Evolutionary conservation across 2,329 filamentous ascomycete genomes (phyloP).

Genomic region (Trichoderma sp.): DNA sequence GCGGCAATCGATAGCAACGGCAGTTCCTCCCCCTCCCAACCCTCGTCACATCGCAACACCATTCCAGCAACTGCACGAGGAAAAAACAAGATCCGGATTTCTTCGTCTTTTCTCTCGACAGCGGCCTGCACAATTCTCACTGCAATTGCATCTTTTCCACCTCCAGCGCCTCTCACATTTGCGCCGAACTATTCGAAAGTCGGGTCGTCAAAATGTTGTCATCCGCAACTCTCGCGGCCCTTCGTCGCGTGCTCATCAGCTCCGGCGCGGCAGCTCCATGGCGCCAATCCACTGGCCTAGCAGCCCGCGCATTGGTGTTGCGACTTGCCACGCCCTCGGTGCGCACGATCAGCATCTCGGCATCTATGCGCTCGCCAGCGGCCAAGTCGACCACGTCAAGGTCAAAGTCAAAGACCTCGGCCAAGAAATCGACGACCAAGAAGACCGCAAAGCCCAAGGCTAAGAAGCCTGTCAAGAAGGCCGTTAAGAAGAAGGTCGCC

Average conservation of each 20-base stretch:
- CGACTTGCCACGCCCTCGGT: conserved; percentile 24
- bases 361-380: conserved; percentile 29
- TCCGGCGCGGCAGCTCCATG: conserved; percentile 20
- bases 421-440: conserved; percentile 26
- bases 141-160: not conserved
- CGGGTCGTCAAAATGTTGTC: conserved; percentile 40
- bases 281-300: conserved; percentile 25
- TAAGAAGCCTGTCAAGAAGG: conserved; percentile 27
- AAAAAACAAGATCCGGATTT: not conserved
- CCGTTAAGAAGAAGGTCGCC: conserved; percentile 26
- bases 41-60: conserved; percentile 23
- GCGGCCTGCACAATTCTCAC: not conserved
- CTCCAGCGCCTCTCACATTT: not conserved
- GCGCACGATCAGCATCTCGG: conserved; percentile 35
- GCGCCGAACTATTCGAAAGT: not conserved
- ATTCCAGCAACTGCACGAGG: not conserved
- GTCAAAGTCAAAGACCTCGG: conserved; percentile 23
- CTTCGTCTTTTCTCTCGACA: not conserved
- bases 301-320: conserved; percentile 23
- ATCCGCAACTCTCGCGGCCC: conserved; percentile 39
- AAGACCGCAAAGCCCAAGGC: conserved; percentile 25
- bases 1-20: conserved; percentile 8
- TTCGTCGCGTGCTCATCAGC: conserved; percentile 33
- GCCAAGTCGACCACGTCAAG: conserved; percentile 27
- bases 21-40: conserved; percentile 9